Base-by-base conservation (phyloP, 2,329 filamentous ascomycete genomes). In the Rugonectria rugulosa region DNA sequence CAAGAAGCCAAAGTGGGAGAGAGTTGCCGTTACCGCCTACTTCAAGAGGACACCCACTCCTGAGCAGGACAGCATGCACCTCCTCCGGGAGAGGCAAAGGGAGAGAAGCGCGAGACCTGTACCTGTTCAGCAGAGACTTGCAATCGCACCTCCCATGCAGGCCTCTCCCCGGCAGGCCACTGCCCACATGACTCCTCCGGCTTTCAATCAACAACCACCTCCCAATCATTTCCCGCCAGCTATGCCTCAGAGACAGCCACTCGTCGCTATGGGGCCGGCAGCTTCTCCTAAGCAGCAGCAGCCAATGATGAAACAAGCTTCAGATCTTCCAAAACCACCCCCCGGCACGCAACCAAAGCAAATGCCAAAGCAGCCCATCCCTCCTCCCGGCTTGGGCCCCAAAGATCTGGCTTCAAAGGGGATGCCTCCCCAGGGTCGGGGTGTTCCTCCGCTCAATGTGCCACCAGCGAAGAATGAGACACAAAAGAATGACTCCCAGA, bases 1-100 rank as follows among this genome's bases (percentile, higher is more conserved):
- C 21, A 73, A 70, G 60, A 73, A 67, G 58, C 68, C 51, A 42
- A 66, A 62, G n/a, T 66, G 64, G 12, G 75, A 81, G 59, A 72
- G 73, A 9, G 60, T 74, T 8, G 75, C 75, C 9, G 67, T 83
- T 36, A 79, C 73, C 1, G 76, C 74, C 10, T 82, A 80, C 64
- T 82, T 79, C 62, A 77, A 75, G 60, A 70, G 75, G 8, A 67
- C 68, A 3, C 79, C 77, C 2, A 70, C 66, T 19, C 57, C 60
- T 1, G 68, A 68, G 1, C 71, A 71, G 6, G 65, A 75, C 50
- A 64, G 66, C 34, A 36, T 70, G 47, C 60, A 51, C 23, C 68
- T 74, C 60, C 58, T 69, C 24, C 41, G 62, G 6, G 65, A 68
- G 14, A 48, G 56, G 31, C 55, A 66, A 20, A 61, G 21, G 15